Evolutionary conservation across 1,284 basidiomycete species (phyloP).

Genomic region (Papiliotrema laurentii): DNA sequence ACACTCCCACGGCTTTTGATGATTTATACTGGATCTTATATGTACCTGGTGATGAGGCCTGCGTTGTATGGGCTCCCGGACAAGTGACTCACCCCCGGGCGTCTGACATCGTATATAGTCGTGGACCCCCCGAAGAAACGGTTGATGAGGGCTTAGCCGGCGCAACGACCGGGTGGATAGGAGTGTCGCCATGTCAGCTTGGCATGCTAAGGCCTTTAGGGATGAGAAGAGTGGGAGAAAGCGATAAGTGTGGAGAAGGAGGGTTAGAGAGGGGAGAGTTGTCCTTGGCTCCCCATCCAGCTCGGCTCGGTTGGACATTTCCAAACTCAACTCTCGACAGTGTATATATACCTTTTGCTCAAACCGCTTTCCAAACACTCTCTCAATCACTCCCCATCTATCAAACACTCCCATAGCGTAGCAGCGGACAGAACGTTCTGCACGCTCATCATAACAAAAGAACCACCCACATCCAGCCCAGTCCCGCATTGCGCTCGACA

Average conservation of each 20-base stretch:
- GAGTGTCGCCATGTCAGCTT: not conserved
- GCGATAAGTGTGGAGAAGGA: not conserved
- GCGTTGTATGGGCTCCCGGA: not conserved
- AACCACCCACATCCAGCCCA: too few relatives aligned
- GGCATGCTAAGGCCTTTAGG: not conserved
- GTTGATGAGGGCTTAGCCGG: not conserved
- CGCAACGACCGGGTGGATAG: not conserved
- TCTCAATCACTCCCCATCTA: too few relatives aligned
- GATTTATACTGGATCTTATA: conserved; percentile 43
- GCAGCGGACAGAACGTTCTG: too few relatives aligned
- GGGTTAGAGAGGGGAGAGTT: not conserved
- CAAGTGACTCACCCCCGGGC: conserved; percentile 16
- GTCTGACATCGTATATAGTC: conserved; percentile 39
- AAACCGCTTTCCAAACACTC: too few relatives aligned
- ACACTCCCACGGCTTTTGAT: conserved; percentile 60
- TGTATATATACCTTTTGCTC: too few relatives aligned
- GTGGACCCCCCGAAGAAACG: conserved; percentile 13
- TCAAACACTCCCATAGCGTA: too few relatives aligned
- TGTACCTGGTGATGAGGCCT: conserved; percentile 22
- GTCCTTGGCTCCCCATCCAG: too few relatives aligned
- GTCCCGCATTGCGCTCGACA: not conserved
- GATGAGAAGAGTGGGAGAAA: not conserved
- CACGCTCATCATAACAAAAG: too few relatives aligned
- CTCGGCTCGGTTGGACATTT: too few relatives aligned
- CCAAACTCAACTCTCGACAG: too few relatives aligned